phyloP scores from a whole-genome alignment of 345 rosid genomes.

The Capsella bursapastoris region DNA sequence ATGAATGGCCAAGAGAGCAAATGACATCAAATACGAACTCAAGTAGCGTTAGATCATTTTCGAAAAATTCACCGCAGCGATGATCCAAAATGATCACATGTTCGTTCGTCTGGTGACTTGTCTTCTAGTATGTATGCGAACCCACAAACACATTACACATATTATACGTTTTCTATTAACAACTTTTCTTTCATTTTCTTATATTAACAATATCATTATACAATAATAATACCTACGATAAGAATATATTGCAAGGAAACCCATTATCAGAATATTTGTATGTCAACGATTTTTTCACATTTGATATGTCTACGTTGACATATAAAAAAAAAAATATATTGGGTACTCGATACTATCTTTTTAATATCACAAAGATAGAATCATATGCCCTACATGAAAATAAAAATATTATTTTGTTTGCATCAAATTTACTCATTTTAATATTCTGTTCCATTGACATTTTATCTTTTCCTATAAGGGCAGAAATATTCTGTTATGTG shows the following conservation, averaged over 20 bases:
- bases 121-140: neutral
- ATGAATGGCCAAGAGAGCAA: neutral
- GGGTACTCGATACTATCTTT: constrained; percentile 18
- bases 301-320: constrained; percentile 21
- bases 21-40: neutral
- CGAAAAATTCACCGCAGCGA: neutral
- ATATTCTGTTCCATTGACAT: constrained; percentile 33
- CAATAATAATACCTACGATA: neutral
- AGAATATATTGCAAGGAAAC: neutral
- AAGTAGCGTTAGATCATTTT: neutral
- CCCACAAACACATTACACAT: neutral
- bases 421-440: constrained; percentile 10
- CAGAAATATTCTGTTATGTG: constrained; percentile 27
- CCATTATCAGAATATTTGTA: neutral
- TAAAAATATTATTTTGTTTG: constrained; percentile 4
- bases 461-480: constrained; percentile 21
- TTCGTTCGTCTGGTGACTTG: neutral
- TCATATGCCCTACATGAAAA: constrained; percentile 34
- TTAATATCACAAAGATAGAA: constrained; percentile 25
- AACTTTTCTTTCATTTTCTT: neutral
- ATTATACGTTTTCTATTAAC: neutral
- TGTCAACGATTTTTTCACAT: neutral
- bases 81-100: neutral
- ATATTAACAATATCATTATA: neutral
- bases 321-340: neutral